Conservation (phyloP, 208 protist species). For the Wallacemonas collosoma region DNA sequence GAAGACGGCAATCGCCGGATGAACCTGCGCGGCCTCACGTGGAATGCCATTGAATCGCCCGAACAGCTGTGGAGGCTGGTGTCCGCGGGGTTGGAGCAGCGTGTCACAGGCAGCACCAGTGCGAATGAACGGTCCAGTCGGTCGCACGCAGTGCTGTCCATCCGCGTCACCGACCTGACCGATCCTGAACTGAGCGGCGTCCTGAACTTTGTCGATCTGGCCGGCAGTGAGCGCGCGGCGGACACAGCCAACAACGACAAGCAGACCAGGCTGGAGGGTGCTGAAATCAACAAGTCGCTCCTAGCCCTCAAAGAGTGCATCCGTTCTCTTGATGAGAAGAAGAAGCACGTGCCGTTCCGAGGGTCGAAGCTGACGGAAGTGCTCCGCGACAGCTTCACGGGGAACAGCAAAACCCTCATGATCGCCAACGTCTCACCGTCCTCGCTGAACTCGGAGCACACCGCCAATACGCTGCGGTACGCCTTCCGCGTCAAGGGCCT, state of each 20-base stretch:
- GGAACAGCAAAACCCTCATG: conserved; percentile 95
- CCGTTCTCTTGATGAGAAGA: conserved; percentile 84
- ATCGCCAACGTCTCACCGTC: conserved; percentile 94
- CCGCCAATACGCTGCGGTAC: conserved; percentile 98
- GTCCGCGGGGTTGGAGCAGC: conserved; percentile 71
- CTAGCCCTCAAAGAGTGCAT: conserved; percentile 91
- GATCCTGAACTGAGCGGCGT: conserved; percentile 65
- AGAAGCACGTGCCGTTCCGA: conserved; percentile 96
- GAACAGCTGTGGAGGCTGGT: conserved; percentile 80
- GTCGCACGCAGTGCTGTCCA: conserved; percentile 88
- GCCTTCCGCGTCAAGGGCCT: conserved; percentile 92
- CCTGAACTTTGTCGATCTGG: conserved; percentile 97
- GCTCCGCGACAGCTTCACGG: conserved; percentile 95
- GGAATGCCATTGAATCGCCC: conserved; percentile 54
- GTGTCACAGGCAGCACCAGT: conserved; percentile 83
- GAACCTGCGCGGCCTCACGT: conserved; percentile 90
- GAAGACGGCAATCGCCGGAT: conserved; percentile 92
- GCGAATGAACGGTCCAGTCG: conserved; percentile 90
- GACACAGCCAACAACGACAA: conserved; percentile 92
- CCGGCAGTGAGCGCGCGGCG: conserved; percentile 95
- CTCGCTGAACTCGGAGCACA: conserved; percentile 92
- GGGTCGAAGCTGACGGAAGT: conserved; percentile 97
- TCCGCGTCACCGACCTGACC: conserved; percentile 39
- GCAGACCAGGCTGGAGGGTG: conserved; percentile 90
- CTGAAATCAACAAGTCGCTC: conserved; percentile 92